These are phyloP conservation scores for Eleusine coracana DNA, from an alignment of 176 grass and related monocot genomes.

Conservation along the genomic window DNA sequence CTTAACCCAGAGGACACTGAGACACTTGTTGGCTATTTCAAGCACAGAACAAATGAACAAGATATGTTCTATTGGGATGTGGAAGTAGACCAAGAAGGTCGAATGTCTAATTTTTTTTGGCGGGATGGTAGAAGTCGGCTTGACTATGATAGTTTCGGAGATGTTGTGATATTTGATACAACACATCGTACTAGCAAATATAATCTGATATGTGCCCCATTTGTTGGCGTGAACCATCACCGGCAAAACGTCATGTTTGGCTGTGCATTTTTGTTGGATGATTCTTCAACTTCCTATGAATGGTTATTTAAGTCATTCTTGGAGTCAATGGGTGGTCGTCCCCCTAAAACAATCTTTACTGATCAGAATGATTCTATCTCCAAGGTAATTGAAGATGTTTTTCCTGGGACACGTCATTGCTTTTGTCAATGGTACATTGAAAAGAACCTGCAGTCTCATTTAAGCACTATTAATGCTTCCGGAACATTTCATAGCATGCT, in stretches of 20 bases:
- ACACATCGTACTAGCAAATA: constrained; percentile 67
- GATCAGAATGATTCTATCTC: constrained; percentile 60
- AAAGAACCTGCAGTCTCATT: constrained; percentile 60
- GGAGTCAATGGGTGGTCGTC: constrained; percentile 67
- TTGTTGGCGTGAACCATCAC: constrained; percentile 81
- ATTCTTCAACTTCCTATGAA: constrained; percentile 59
- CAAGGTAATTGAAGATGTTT: constrained; percentile 67
- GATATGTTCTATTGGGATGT: constrained; percentile 85
- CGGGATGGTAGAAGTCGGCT: constrained; percentile 59
- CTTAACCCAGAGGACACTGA: constrained; percentile 67
- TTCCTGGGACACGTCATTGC: constrained; percentile 60
- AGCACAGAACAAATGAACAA: constrained; percentile 53
- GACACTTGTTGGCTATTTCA: constrained; percentile 66
- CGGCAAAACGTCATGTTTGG: constrained; percentile 69
- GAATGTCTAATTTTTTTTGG: constrained; percentile 73
- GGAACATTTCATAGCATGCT: constrained; percentile 57
- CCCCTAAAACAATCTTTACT: constrained; percentile 79
- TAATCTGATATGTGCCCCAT: constrained; percentile 71
- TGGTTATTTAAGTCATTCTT: constrained; percentile 83
- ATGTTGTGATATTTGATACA: constrained; percentile 78
- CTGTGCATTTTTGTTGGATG: constrained; percentile 77
- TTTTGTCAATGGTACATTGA: constrained; percentile 63
- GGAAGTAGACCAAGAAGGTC: constrained; percentile 66
- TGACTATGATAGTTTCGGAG: constrained; percentile 76
- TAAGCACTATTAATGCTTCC: constrained; percentile 60